Evolutionary conservation across 2,329 filamentous ascomycete species (phyloP).

Genomic region (Ilyonectria mors-panacis): DNA sequence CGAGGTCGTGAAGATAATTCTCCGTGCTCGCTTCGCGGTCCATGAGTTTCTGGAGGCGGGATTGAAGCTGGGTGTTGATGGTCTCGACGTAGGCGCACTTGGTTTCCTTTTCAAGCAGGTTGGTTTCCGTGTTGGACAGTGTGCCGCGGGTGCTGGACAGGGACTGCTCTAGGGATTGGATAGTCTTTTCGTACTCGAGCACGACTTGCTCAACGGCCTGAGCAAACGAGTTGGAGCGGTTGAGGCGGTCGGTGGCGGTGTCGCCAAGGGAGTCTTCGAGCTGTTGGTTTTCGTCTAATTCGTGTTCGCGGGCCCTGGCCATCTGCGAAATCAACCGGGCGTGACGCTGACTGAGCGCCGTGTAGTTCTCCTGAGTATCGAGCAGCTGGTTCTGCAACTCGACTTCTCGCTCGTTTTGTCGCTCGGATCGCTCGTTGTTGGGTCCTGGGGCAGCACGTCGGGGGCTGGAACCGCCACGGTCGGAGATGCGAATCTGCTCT

Average conservation of each 20-base stretch:
- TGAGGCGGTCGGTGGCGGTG: constrained; percentile 87
- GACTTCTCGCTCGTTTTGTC: constrained; percentile 85
- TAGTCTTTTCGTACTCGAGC: constrained; percentile 98
- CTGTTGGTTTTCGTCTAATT: constrained; percentile 70
- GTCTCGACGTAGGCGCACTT: constrained; percentile 95
- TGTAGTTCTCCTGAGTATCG: constrained; percentile 96
- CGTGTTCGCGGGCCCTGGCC: constrained; percentile 84
- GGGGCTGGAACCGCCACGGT: constrained; percentile 68
- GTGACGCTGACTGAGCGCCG: constrained; percentile 89
- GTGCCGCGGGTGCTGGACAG: constrained; percentile 89
- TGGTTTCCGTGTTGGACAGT: constrained; percentile 87
- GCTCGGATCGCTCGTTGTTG: constrained; percentile 79
- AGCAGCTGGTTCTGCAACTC: constrained; percentile 95
- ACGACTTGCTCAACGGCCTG: constrained; percentile 97
- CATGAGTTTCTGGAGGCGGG: constrained; percentile 91
- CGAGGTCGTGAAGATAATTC: constrained; percentile 91
- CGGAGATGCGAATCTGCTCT: constrained; percentile 90
- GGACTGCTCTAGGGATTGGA: constrained; percentile 92
- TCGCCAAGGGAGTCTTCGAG: constrained; percentile 76
- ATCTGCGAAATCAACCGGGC: constrained; percentile 96
- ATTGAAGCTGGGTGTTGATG: constrained; percentile 89
- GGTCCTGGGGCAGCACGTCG: constrained; percentile 67
- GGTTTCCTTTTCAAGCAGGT: constrained; percentile 90
- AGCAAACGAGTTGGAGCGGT: constrained; percentile 95
- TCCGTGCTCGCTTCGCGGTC: constrained; percentile 95